These are phyloP conservation scores for Pleurotus ostreatus DNA, from an alignment of 768 basidiomycete genomes.

Conservation along the genomic window DNA sequence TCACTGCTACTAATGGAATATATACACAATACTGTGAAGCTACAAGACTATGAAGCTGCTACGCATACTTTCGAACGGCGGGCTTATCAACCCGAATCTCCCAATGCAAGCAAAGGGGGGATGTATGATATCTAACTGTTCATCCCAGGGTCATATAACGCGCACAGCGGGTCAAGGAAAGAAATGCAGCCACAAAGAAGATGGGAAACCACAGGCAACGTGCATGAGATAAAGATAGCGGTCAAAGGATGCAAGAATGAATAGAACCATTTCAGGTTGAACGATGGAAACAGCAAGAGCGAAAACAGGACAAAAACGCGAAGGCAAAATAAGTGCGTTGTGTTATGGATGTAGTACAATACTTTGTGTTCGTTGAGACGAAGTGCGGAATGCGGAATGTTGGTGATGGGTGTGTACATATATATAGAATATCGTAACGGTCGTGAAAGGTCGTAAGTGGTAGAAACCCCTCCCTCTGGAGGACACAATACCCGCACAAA, in stretches of 20 bases:
- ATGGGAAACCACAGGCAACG: background rate
- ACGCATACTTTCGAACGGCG: too few relatives aligned
- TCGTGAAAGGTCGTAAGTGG: conserved; percentile 6
- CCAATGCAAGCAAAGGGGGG: background rate
- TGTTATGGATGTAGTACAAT: conserved; percentile 2
- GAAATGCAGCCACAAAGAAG: background rate
- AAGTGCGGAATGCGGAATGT: too few relatives aligned
- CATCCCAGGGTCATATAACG: background rate
- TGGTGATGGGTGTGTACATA: background rate
- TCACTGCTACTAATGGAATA: too few relatives aligned
- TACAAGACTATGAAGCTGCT: too few relatives aligned
- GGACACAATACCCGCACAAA: background rate
- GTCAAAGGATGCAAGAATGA: background rate
- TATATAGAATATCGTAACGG: background rate
- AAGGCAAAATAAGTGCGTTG: background rate
- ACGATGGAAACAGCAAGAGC: background rate
- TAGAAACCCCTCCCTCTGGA: background rate
- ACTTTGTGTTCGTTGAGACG: background rate
- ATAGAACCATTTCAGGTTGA: background rate
- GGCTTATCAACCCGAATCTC: background rate
- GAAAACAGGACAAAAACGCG: background rate
- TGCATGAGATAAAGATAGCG: conserved; percentile 6
- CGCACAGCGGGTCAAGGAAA: background rate
- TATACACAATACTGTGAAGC: too few relatives aligned
- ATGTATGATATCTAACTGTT: background rate